phyloP scores from a whole-genome alignment of 768 basidiomycete species.

The Rhodotorula taiwanensis region DNA sequence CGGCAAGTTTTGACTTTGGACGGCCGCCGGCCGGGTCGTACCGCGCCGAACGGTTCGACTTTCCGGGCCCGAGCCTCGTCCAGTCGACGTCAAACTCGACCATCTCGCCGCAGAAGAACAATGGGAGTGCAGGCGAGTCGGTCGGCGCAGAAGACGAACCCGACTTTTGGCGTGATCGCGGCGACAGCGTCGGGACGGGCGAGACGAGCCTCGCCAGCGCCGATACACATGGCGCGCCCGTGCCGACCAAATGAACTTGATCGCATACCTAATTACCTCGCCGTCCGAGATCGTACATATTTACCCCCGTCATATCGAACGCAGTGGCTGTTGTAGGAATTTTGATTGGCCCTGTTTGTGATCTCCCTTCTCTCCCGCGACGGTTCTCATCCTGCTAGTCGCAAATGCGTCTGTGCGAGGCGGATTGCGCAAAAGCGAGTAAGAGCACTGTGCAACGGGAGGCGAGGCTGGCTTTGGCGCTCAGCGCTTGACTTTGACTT shows the following conservation, averaged over 20 bases:
- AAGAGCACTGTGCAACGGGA: no score
- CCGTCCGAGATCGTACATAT: neutral
- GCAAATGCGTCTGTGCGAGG: no score
- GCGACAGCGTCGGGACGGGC: constrained; percentile 4
- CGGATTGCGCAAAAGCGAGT: no score
- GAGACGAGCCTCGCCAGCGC: constrained; percentile 17
- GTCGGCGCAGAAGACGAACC: neutral
- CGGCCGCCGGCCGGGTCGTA: neutral
- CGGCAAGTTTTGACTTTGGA: constrained; percentile 13
- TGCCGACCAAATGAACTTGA: neutral
- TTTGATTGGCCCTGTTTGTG: neutral
- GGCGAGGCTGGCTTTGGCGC: no score
- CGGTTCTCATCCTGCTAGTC: neutral
- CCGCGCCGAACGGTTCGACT: no score
- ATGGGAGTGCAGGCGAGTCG: neutral
- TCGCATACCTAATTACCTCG: neutral
- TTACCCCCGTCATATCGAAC: neutral
- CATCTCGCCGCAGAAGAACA: no score
- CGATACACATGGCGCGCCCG: constrained; percentile 4
- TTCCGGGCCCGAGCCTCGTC: neutral
- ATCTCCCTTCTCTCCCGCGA: neutral
- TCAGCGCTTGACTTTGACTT: no score
- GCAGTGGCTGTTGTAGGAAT: neutral
- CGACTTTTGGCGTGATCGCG: no score
- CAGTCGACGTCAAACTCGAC: no score